Conservation (phyloP, 2,329 filamentous ascomycete genomes). For the Neonectria punicea region DNA sequence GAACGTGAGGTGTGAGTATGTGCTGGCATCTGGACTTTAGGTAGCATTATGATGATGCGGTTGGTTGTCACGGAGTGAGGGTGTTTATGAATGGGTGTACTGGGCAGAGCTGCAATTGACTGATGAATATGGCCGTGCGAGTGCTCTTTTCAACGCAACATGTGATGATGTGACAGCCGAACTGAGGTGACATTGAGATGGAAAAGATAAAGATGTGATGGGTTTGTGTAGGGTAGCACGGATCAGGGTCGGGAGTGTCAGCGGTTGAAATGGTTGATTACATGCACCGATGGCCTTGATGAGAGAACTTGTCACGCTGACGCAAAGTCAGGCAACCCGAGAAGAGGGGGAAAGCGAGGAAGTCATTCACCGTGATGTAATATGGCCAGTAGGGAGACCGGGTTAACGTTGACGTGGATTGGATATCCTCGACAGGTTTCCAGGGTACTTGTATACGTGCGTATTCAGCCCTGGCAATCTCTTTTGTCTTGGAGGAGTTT, state of each 20-base stretch:
- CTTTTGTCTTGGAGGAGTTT: neutral
- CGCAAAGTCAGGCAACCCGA: neutral
- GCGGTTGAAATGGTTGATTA: constrained; percentile 4
- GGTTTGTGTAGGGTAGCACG: constrained; percentile 18
- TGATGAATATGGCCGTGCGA: neutral
- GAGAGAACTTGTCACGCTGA: neutral
- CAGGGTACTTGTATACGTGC: too few relatives aligned
- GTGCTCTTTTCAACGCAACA: neutral
- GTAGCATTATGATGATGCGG: neutral
- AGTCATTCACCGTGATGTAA: constrained; percentile 1
- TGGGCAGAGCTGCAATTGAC: neutral
- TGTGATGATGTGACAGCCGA: constrained; percentile 5
- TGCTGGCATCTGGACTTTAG: neutral
- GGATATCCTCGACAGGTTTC: neutral
- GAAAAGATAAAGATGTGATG: constrained; percentile 17
- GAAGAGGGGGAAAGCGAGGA: neutral
- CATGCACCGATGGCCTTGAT: neutral
- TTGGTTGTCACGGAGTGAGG: too few relatives aligned
- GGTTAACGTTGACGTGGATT: too few relatives aligned
- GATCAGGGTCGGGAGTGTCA: neutral
- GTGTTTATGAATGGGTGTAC: neutral
- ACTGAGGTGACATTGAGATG: constrained; percentile 7
- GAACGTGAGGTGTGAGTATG: neutral
- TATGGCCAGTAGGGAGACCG: neutral
- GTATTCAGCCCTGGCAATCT: neutral